Percentiles rank a stretch among this genome's conserved stretches.
These are phyloP conservation scores for Colletotrichum paranaense DNA, from an alignment of 2,329 filamentous ascomycete genomes.

Conservation along the genomic window DNA sequence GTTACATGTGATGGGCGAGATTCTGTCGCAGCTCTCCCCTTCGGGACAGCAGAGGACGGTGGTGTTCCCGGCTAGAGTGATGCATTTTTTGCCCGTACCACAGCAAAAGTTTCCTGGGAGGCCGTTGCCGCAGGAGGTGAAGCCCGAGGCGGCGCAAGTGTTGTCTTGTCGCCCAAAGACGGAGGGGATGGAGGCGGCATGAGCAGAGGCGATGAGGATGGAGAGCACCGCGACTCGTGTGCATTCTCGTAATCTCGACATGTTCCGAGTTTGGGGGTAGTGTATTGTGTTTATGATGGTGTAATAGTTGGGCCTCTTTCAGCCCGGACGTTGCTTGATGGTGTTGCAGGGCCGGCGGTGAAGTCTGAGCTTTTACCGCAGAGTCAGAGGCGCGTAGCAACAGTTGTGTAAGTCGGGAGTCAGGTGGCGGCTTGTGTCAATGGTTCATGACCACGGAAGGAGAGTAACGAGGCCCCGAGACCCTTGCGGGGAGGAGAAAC, in stretches of 20 bases:
- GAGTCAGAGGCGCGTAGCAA: slow-evolving; percentile 21
- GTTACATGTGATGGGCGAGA: slow-evolving; percentile 75
- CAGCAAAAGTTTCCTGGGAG: slow-evolving; percentile 78
- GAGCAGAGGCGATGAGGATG: slow-evolving; percentile 47
- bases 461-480: background rate
- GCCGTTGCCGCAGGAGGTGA: slow-evolving; percentile 63
- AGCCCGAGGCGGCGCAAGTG: slow-evolving; percentile 62
- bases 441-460: background rate
- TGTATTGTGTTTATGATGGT: background rate
- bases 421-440: slow-evolving; percentile 15
- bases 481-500: background rate
- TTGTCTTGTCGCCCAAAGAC: slow-evolving; percentile 57
- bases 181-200: slow-evolving; percentile 51
- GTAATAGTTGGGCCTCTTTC: slow-evolving; percentile 1
- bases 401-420: slow-evolving; percentile 25
- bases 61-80: slow-evolving; percentile 70
- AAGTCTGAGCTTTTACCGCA: background rate
- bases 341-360: slow-evolving; percentile 5
- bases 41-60: slow-evolving; percentile 78
- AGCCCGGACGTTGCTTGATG: background rate
- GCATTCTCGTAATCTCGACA: slow-evolving; percentile 45
- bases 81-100: slow-evolving; percentile 62
- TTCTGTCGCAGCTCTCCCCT: slow-evolving; percentile 66
- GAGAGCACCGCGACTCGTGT: slow-evolving; percentile 52
- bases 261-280: background rate